Base-by-base conservation (phyloP, 306 rosid genomes). In the Neltuma alba region DNA sequence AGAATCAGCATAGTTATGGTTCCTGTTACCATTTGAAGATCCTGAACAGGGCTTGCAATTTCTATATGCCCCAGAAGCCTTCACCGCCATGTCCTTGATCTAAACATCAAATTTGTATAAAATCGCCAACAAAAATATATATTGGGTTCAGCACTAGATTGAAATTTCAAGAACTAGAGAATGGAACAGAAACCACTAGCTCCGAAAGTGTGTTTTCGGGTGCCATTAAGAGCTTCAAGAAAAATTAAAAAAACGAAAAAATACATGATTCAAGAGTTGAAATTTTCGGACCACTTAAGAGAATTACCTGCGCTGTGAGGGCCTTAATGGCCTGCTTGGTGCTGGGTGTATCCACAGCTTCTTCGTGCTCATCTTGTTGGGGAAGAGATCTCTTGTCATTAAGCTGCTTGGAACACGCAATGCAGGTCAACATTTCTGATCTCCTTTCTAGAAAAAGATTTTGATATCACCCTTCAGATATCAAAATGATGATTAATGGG, bases 21-120 rank as follows among this genome's bases (percentile, higher is more conserved):
- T 89, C 66, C 85, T 54, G 67, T 87, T 83, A 21, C 83, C 82
- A 55, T 67, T 82, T 4, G 96, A 89, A 62, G 95, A 89, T 79
- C 98, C 87, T 8, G 98, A 85, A 76, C 99, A 95, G 7, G 97
- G 99, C 90, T 89, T 91, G 88, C 99, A 95, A 79, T 86, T 95
- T 85, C 86, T 93, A 80, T 95, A 95, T 13, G 97, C 98, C 69
- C 97, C 98, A 5, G 99, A 93, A 30, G 98, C 98, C 86, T 89
- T 95, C 87, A 92, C 80, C 57, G 99, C 99, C 85, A 95, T 92
- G 73, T 91, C 98, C 91, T 92, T 95, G 93, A 92, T 95, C 99
- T 95, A 88, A 58, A 79, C 7, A 63, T 15, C 23, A 31, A 63
- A 63, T 5, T 63, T 18, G 25, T 16, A 18, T 30, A 18, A 33